Evolutionary conservation across 2,329 filamentous ascomycete species (phyloP).

Genomic region (Neofusicoccum umdonicola): DNA sequence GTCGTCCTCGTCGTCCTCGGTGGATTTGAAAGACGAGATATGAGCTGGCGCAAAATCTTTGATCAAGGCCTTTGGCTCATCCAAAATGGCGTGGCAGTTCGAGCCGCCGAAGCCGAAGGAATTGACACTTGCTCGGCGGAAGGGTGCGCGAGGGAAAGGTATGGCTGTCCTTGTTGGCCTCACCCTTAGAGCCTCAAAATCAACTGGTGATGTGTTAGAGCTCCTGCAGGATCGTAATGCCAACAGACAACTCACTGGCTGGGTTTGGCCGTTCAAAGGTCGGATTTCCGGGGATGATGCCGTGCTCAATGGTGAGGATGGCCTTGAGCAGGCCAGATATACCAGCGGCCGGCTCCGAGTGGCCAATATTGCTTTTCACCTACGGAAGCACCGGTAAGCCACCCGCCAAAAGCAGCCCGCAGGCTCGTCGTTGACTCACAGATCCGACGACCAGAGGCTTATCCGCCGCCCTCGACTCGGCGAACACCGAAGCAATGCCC

Average conservation of each 20-base stretch:
- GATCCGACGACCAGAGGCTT: conserved; percentile 28
- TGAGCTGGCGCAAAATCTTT: not conserved
- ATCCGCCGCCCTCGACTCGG: not conserved
- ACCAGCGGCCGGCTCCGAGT: conserved; percentile 29
- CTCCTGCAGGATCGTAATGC: too few relatives aligned
- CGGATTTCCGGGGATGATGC: conserved; percentile 24
- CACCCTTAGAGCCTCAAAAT: conserved; percentile 5
- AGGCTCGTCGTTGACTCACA: conserved; percentile 20
- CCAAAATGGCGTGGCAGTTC: conserved; percentile 28
- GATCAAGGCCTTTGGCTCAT: conserved; percentile 12
- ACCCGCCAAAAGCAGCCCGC: too few relatives aligned
- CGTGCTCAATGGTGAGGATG: conserved; percentile 27
- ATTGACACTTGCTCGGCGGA: conserved; percentile 23
- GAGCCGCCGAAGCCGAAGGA: conserved; percentile 28
- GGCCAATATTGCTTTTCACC: conserved; percentile 34
- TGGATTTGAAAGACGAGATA: conserved; percentile 4
- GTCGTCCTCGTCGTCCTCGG: conserved; percentile 2
- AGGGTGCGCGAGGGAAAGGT: conserved; percentile 20
- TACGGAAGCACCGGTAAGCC: not conserved
- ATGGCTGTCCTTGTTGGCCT: not conserved
- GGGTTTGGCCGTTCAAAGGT: conserved; percentile 10
- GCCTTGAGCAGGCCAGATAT: conserved; percentile 30
- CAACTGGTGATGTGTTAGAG: not conserved
- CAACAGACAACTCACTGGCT: not conserved
- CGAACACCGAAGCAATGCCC: conserved; percentile 48